Base-by-base conservation (phyloP, 2,329 filamentous ascomycete species). In the Diaporthe amygdali region DNA sequence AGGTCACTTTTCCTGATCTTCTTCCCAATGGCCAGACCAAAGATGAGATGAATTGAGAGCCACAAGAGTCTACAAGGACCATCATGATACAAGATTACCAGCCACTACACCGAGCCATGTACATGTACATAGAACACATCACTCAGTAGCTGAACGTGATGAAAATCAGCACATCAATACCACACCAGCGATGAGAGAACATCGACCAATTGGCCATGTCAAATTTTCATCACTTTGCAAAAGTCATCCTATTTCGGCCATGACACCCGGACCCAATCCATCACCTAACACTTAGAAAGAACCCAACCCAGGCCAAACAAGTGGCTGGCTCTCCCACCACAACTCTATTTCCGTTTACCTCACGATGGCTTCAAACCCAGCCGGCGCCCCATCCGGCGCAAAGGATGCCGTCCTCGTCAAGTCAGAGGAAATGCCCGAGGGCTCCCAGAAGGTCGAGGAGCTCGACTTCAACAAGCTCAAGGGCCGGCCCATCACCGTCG, bases 381-480 rank as follows among this genome's bases (percentile, higher is more conserved):
- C 41, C 44, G 61, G 79, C 32, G 87, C 88, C n/a, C 92, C 92
- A 7, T 79, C 86, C 14, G 87, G 86, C 73, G 92, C 91, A 70
- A 94, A 91, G 59, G 90, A 93, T 80, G 96, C 96, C 37, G 96
- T 98, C 56, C 87, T 98, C 66, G 93, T 96, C 76, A 88, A 92
- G 63, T 98, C 96, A 1, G 92, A 93, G 70, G 93, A 94, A 68
- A 91, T 97, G 80, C 94, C 96, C 20, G 88, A 91, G 68, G 92
- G 88, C 56, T 90, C 94, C n/a, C 90, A 92, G 75, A 89, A 94
- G 79, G 96, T 99, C 44, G 90, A 93, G 79, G 96, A 97, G 77
- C 89, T 98, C 73, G 96, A 99, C 80, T 99, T 98, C 84, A 93
- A 98, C 84, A 87, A 92, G 66, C 90, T 95, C 82, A 91, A 90